Evolutionary conservation across 306 rosid genomes (phyloP).

Genomic region (Acacia melanoxylon): DNA sequence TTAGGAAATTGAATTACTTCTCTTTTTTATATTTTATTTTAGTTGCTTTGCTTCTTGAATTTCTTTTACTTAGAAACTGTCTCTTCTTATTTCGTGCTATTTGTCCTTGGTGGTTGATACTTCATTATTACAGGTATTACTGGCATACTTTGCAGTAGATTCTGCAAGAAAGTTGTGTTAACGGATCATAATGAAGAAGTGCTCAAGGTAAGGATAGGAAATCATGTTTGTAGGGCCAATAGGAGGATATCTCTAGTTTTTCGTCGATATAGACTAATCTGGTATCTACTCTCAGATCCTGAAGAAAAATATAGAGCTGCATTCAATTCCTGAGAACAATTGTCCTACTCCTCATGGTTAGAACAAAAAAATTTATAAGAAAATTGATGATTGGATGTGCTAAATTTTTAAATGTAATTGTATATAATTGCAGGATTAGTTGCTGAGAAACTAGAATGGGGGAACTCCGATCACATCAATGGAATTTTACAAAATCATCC

Average conservation of each 20-base stretch:
- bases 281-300: conserved; percentile 59
- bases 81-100: background rate
- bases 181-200: conserved; percentile 93
- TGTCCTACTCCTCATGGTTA: conserved; percentile 55
- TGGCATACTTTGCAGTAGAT: conserved; percentile 82
- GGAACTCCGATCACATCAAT: conserved; percentile 64
- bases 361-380: conserved; percentile 34
- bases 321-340: conserved; percentile 56
- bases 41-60: background rate
- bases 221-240: conserved; percentile 24
- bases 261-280: conserved; percentile 30
- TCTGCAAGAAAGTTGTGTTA: conserved; percentile 72
- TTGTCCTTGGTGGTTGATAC: conserved; percentile 15
- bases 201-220: conserved; percentile 64
- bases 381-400: conserved; percentile 14
- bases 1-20: conserved; percentile 21
- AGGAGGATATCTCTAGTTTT: conserved; percentile 24
- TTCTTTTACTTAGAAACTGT: background rate
- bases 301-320: conserved; percentile 80
- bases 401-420: background rate
- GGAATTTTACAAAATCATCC: conserved; percentile 61
- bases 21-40: background rate
- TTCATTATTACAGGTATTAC: conserved; percentile 63
- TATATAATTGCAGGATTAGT: conserved; percentile 52
- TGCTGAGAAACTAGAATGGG: conserved; percentile 92